Evolutionary conservation across 495 filamentous ascomycete species (phyloP).

Genomic region (Lasiosphaeria hispida): DNA sequence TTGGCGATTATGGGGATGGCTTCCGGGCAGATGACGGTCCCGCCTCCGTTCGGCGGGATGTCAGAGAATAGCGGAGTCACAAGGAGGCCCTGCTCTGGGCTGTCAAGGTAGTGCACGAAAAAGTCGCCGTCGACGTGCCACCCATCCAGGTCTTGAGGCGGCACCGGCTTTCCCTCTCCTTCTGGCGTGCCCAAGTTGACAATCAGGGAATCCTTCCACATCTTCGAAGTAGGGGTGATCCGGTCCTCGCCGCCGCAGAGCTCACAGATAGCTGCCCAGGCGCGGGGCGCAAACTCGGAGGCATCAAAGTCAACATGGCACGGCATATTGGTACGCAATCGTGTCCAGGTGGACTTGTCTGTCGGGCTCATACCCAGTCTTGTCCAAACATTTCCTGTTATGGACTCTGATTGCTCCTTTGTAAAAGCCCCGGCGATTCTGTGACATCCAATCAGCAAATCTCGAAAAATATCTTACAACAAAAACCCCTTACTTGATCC

Average conservation of each 20-base stretch:
- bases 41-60: conserved; percentile 59
- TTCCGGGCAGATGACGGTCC: conserved; percentile 63
- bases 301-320: conserved; percentile 52
- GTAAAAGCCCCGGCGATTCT: conserved; percentile 51
- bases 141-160: conserved; percentile 49
- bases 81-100: conserved; percentile 67
- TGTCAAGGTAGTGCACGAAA: conserved; percentile 73
- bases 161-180: conserved; percentile 47
- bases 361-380: conserved; percentile 63
- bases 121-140: conserved; percentile 82
- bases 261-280: conserved; percentile 68
- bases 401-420: conserved; percentile 53
- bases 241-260: conserved; percentile 66
- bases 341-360: conserved; percentile 67
- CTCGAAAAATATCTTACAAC: neutral
- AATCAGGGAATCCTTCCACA: conserved; percentile 69
- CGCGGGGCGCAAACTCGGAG: conserved; percentile 61
- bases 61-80: conserved; percentile 71
- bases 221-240: conserved; percentile 45
- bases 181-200: conserved; percentile 67
- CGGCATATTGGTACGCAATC: conserved; percentile 65
- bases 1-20: conserved; percentile 57
- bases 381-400: conserved; percentile 62
- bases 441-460: neutral
- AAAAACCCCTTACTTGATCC: conserved; percentile 44